Percentiles rank a stretch among this genome's conserved stretches.
Conservation (phyloP, 2,329 filamentous ascomycete genomes). For the Neofusicoccum sp. region DNA sequence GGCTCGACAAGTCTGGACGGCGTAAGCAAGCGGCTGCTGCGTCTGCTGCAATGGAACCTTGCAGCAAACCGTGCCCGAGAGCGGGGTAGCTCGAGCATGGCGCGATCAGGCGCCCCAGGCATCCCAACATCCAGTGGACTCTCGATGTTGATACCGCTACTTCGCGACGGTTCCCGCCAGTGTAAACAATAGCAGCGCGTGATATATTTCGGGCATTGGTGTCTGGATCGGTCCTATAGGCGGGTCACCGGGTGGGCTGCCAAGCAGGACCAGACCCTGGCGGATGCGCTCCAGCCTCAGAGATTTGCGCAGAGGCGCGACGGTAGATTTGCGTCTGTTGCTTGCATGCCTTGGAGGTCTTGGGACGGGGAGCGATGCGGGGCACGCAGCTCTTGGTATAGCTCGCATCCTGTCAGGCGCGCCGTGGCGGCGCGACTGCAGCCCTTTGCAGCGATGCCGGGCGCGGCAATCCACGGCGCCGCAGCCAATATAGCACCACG, state of each 20-base stretch:
- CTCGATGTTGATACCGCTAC: constrained; percentile 9
- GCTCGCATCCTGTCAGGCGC: not conserved
- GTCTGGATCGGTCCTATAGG: not conserved
- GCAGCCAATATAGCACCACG: no score
- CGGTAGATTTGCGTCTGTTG: not conserved
- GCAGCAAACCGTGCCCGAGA: not conserved
- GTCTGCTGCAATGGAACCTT: not conserved
- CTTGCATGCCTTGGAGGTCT: not conserved
- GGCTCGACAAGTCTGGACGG: not conserved
- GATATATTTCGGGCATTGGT: not conserved
- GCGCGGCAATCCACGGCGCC: not conserved
- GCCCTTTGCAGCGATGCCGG: not conserved
- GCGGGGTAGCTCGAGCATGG: constrained; percentile 3
- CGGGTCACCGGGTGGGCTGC: not conserved
- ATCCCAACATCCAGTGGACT: constrained; percentile 1
- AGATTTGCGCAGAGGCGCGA: not conserved
- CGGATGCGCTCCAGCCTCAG: not conserved
- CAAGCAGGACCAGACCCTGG: not conserved
- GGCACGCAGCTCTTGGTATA: not conserved
- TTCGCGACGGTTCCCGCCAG: not conserved
- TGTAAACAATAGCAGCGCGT: not conserved
- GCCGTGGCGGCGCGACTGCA: not conserved
- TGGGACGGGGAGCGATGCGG: not conserved
- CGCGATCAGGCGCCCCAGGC: constrained; percentile 12
- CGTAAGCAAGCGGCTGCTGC: not conserved